Percentiles rank a stretch among this genome's conserved stretches.
Conservation (phyloP, 106 monocot genomes). For the Dendrobium catenatum region DNA sequence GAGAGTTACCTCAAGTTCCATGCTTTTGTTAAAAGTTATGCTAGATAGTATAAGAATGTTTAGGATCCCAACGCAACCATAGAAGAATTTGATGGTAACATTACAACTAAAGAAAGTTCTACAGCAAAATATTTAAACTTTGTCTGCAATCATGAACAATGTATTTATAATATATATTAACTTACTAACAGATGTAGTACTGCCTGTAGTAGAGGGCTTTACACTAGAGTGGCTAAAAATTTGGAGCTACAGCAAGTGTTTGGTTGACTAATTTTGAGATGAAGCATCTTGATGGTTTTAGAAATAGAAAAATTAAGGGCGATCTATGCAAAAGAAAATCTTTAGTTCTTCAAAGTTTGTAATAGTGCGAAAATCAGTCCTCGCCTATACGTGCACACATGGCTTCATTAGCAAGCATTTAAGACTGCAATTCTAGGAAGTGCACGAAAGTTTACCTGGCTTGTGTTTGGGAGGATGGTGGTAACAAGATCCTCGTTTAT, state of each 20-base stretch:
- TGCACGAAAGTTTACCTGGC: constrained; percentile 16
- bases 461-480: constrained; percentile 25
- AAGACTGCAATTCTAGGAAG: not conserved
- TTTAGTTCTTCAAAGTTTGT: not conserved
- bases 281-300: not conserved
- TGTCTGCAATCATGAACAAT: not conserved
- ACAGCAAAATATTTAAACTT: not conserved
- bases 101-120: not conserved
- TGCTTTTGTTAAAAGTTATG: not conserved
- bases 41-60: not conserved
- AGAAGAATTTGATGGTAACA: not conserved
- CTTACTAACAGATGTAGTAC: not conserved
- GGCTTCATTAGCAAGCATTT: not conserved
- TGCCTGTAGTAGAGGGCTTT: not conserved
- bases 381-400: not conserved
- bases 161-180: not conserved
- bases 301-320: not conserved
- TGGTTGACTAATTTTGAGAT: too few species aligned
- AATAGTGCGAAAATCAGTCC: not conserved
- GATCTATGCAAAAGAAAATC: not conserved
- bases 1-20: not conserved
- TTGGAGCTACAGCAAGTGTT: not conserved
- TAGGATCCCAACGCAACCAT: not conserved
- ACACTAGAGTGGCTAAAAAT: not conserved
- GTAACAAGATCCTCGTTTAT: constrained; percentile 29